Evolutionary conservation across 208 protist genomes (phyloP).

Genomic region (Leishmania turanica): DNA sequence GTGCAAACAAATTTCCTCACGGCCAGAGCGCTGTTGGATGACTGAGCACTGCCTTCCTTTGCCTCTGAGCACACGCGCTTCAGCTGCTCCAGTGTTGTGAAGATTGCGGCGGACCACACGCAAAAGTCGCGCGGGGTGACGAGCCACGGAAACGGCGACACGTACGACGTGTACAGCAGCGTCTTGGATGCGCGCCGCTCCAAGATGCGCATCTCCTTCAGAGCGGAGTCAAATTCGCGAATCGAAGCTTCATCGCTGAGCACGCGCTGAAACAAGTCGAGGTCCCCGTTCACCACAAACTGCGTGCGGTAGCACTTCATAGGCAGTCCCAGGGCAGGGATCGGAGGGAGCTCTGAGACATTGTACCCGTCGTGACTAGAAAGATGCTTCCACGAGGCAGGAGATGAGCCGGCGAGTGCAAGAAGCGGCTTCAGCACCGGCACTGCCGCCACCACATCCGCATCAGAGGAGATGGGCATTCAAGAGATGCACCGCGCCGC

Average conservation of each 20-base stretch:
- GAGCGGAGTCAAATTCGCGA: slow-evolving; percentile 25
- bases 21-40: background rate
- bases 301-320: slow-evolving; percentile 36
- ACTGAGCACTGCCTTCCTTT: background rate
- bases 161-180: slow-evolving; percentile 49
- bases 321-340: slow-evolving; percentile 13
- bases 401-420: background rate
- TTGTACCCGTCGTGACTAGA: slow-evolving; percentile 12
- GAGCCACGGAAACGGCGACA: slow-evolving; percentile 33
- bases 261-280: slow-evolving; percentile 22
- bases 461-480: slow-evolving; percentile 16
- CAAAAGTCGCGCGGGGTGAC: slow-evolving; percentile 55
- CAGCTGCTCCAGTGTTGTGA: slow-evolving; percentile 16
- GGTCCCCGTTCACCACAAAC: slow-evolving; percentile 15
- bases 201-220: slow-evolving; percentile 35
- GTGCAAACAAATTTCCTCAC: too few relatives aligned
- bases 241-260: slow-evolving; percentile 15
- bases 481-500: background rate
- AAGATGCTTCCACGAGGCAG: slow-evolving; percentile 10
- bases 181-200: slow-evolving; percentile 8
- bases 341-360: slow-evolving; percentile 13
- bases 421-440: slow-evolving; percentile 24
- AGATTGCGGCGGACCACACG: slow-evolving; percentile 17
- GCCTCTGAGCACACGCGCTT: background rate
- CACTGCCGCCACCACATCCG: slow-evolving; percentile 16